Base-by-base conservation (phyloP, 164 flowering plant species). In the Nymphaea colorata region DNA sequence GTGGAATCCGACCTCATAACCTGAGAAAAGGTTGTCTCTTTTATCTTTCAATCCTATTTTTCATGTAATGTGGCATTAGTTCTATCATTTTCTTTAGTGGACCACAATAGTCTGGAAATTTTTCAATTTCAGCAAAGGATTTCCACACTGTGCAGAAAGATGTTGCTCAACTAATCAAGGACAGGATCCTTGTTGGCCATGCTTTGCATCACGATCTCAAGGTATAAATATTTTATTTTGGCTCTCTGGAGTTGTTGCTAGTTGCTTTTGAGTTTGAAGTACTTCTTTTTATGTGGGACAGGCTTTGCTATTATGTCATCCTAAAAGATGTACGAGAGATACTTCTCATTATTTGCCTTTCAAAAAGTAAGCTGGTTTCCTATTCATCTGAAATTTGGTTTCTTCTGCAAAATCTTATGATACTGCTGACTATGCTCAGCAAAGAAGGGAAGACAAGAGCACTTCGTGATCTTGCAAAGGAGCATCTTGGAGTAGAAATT, bases 151-250 rank as follows among this genome's bases (percentile, higher is more conserved):
- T 80, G 70, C 98, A 93, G 79, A 83, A 72, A 62, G 79, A 83
- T 73, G 95, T 93, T 43, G 91, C 93, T 2, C 94, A 89, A 71
- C 66, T 91, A 77, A 79, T 89, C 11, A 86, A 91, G 64, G 95
- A 87, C 77, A 83, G 83, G 79, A 79, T 85, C 77, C 91, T 93
- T 78, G 95, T 91, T 12, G 97, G 98, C 36, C 98, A 93, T 84
- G 94, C 98, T 62, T 79, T 93, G 79, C 85, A 65, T 69, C 86
- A 91, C 80, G 97, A 93, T 81, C 85, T 93, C 59, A 91, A 86
- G 91, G 98, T 91, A 67, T 7, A 61, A 61, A 8, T 7, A 47
- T 12, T 47, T 12, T 47, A 12, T 47, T 47, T 7, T 6, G 7
- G 55, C 12, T 47, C 55, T 47, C 55, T 4, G 55, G 55, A 47